Conservation (phyloP, 1,284 basidiomycete species). For the Papiliotrema fonsecae region DNA sequence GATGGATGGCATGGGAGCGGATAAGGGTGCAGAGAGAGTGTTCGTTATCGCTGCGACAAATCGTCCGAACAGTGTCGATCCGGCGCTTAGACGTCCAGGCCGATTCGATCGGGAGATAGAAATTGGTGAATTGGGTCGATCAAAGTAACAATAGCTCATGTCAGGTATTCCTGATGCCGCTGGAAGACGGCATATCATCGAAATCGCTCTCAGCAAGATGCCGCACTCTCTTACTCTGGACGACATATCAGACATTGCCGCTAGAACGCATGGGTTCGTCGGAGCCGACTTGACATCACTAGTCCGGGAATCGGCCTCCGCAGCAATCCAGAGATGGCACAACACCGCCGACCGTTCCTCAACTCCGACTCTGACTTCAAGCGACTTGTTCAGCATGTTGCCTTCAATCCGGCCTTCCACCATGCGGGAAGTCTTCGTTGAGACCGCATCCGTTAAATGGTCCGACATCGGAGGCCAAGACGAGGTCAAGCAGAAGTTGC, state of each 20-base stretch:
- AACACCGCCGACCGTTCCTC: conserved; percentile 19
- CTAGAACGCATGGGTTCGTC: conserved; percentile 90
- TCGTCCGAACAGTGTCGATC: conserved; percentile 94
- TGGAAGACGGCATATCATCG: conserved; percentile 76
- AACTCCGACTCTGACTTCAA: conserved; percentile 52
- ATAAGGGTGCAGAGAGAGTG: conserved; percentile 56
- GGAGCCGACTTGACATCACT: conserved; percentile 92
- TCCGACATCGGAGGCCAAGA: conserved; percentile 85
- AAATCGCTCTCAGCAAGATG: conserved; percentile 71
- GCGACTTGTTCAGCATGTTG: conserved; percentile 68
- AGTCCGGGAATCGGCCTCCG: conserved; percentile 86
- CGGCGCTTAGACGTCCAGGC: conserved; percentile 86
- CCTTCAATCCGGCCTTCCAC: conserved; percentile 83
- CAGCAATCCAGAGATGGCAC: conserved; percentile 80
- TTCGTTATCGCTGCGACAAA: conserved; percentile 98
- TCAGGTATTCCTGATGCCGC: conserved; percentile 81
- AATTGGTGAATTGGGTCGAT: conserved; percentile 60
- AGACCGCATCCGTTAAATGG: conserved; percentile 77
- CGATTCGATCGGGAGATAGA: conserved; percentile 96
- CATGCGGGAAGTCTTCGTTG: conserved; percentile 87
- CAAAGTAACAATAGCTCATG: background rate
- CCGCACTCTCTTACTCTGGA: conserved; percentile 65
- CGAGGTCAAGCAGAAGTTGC: conserved; percentile 70
- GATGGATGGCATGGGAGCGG: conserved; percentile 80
- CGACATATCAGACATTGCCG: conserved; percentile 64